These are phyloP conservation scores for Chenopodium album DNA, from an alignment of 148 eudicot species.

Conservation along the genomic window DNA sequence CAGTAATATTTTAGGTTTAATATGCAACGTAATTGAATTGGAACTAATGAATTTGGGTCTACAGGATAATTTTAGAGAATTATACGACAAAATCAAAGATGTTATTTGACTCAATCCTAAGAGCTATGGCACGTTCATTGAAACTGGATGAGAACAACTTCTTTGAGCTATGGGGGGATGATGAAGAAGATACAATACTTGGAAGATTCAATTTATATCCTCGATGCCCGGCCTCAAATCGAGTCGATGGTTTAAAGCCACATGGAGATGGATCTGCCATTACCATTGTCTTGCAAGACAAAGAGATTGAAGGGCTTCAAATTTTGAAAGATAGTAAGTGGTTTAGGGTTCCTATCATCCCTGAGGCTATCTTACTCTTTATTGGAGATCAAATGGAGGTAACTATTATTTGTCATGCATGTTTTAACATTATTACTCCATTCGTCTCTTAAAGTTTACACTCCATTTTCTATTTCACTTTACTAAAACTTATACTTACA, in stretches of 20 bases:
- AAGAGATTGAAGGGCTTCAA: conserved; percentile 51
- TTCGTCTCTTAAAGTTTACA: background rate
- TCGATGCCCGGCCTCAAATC: conserved; percentile 32
- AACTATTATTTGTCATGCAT: background rate
- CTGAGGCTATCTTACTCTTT: conserved; percentile 38
- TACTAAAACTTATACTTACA: too few relatives aligned
- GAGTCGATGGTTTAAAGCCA: conserved; percentile 36
- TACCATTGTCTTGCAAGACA: conserved; percentile 49
- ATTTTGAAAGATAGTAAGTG: conserved; percentile 41
- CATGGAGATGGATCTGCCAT: conserved; percentile 48
- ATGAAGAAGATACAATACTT: conserved; percentile 12
- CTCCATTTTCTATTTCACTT: too few relatives aligned
- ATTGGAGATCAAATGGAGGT: conserved; percentile 52
- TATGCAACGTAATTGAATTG: too few relatives aligned
- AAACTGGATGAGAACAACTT: conserved; percentile 41
- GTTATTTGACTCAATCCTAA: conserved; percentile 27
- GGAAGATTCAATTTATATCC: conserved; percentile 51
- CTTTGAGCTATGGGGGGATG: conserved; percentile 13
- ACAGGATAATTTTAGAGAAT: conserved; percentile 20
- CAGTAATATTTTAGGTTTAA: too few relatives aligned
- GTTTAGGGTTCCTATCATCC: conserved; percentile 47
- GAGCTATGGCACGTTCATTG: conserved; percentile 40
- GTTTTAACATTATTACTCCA: too few relatives aligned
- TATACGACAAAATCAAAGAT: conserved; percentile 16
- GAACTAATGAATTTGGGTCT: background rate